A percentile compares a stretch with the other conserved stretches of the same genome.
phyloP scores from a whole-genome alignment of 2,329 filamentous ascomycete species.

The Colletotrichum sp. region DNA sequence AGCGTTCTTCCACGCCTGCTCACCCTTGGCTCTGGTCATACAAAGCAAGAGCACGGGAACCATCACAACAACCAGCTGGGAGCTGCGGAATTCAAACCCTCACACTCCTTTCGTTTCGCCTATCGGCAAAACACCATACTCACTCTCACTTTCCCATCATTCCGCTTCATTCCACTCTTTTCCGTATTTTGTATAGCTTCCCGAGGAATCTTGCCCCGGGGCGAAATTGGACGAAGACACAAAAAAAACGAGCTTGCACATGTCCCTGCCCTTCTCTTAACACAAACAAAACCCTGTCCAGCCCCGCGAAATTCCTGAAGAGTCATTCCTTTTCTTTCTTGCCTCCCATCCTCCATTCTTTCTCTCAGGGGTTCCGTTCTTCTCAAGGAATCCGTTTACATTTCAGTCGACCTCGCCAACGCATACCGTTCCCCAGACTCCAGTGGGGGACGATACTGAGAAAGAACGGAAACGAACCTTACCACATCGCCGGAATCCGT shows the following conservation, averaged over 20 bases:
- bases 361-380: constrained; percentile 13
- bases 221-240: background rate
- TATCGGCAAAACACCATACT: constrained; percentile 4
- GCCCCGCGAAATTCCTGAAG: constrained; percentile 21
- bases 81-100: constrained; percentile 3
- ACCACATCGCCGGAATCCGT: constrained; percentile 3
- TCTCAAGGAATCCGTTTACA: constrained; percentile 23
- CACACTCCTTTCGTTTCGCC: background rate
- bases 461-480: constrained; percentile 1
- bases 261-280: background rate
- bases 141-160: constrained; percentile 16
- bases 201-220: constrained; percentile 1
- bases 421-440: background rate
- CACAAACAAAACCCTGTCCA: constrained; percentile 18
- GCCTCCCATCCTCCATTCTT: constrained; percentile 21
- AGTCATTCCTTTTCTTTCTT: constrained; percentile 23
- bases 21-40: background rate
- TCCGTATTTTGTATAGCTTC: background rate
- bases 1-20: background rate
- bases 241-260: background rate
- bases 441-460: background rate
- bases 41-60: background rate
- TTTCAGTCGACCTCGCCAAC: constrained; percentile 7
- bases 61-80: background rate
- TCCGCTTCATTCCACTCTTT: constrained; percentile 15